Conservation (phyloP, 2,329 filamentous ascomycete species). For the Talaromyces albobiverticillius region DNA sequence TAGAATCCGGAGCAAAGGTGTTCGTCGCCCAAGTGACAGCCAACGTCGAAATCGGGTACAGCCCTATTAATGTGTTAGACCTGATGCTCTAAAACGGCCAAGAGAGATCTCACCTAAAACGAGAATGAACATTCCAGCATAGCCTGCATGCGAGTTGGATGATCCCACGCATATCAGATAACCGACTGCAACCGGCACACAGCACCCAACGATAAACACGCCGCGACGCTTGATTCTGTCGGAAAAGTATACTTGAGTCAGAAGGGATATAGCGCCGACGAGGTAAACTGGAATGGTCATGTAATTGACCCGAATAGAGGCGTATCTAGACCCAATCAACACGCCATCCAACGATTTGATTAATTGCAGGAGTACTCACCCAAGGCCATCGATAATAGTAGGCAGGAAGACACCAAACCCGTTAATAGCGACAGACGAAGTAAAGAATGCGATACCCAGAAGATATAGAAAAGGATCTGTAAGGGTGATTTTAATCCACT, state of each 20-base stretch:
- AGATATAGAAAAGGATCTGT: constrained; percentile 11
- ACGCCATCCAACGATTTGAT: background rate
- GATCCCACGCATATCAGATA: constrained; percentile 8
- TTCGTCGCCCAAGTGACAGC: constrained; percentile 7
- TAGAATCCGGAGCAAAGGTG: constrained; percentile 3
- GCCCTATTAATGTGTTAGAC: background rate
- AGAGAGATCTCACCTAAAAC: constrained; percentile 1
- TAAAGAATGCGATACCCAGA: constrained; percentile 6
- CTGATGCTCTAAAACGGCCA: background rate
- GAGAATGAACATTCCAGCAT: constrained; percentile 12
- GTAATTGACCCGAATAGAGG: constrained; percentile 4
- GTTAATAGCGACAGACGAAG: constrained; percentile 9
- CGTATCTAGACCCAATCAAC: constrained; percentile 6
- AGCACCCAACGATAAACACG: constrained; percentile 3
- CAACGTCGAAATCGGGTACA: constrained; percentile 7
- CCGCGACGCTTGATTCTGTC: background rate
- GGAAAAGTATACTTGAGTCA: constrained; percentile 1
- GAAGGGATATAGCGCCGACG: constrained; percentile 7
- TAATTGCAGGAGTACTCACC: constrained; percentile 6
- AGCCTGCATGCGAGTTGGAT: background rate
- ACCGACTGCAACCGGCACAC: constrained; percentile 2
- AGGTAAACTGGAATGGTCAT: constrained; percentile 10
- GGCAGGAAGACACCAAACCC: constrained; percentile 11
- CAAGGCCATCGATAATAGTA: constrained; percentile 9
- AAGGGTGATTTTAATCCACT: constrained; percentile 6